Base-by-base conservation (phyloP, 805 yeast genomes). In the Yarrowia keelungensis region DNA sequence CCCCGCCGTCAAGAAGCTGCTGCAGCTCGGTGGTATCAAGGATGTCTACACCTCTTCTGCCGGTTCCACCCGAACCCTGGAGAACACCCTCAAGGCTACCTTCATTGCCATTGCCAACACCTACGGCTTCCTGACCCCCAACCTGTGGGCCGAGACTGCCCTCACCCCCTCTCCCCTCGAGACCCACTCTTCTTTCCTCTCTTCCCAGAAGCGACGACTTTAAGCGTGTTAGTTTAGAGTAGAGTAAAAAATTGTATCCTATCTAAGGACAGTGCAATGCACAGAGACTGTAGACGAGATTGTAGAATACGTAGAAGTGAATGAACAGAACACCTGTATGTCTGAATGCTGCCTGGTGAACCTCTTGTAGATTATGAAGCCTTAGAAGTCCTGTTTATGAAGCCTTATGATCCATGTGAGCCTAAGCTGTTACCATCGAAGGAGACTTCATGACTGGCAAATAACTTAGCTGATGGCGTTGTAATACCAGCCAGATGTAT, bases 21-120 rank as follows among this genome's bases (percentile, higher is more conserved):
- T 95, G 86, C 97, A 94, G 87, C 91, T 95, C 83, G 99, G 98
- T 81, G 99, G 99, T 91, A 89, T 95, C 83, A 97, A 94, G 87
- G 99, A 95, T 86, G 97, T 95, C 80, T 95, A 93, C 92, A 95
- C 99, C 78, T 88, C 97, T 79, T 94, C 99, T 79, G 88, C 95
- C 76, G 99, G 99, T 86, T 91, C 97, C 79, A 95, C 99, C 88
- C 92, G 98, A 91, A 95, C 99, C 81, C 87, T 93, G 80, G 99
- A 95, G 88, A 95, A 95, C 97, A 95, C 99, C 83, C 90, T 95
- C 83, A 95, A 95, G 90, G 99, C 99, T 81, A 91, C 98, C 80
- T 95, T 95, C 88, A 93, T 89, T 84, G 99, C 99, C 80, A 90
- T 95, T 81, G 97, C 98, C 87, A 94, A 93, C 97, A 92, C 99